phyloP scores from a whole-genome alignment of 176 grass and related monocot genomes.

The Triticum turgidum region DNA sequence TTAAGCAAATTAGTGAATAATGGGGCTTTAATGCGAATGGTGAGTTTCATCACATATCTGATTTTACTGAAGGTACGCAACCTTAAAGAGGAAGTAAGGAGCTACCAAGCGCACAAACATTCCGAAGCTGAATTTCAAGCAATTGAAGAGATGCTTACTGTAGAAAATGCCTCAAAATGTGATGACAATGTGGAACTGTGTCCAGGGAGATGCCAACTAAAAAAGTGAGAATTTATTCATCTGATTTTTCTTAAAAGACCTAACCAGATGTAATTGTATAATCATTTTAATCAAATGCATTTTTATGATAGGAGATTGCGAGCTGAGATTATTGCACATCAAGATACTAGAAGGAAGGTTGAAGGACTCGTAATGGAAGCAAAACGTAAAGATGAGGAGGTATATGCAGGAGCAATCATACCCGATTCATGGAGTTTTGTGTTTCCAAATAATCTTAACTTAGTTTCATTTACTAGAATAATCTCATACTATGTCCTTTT shows the following conservation, averaged over 20 bases:
- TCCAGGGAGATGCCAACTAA: constrained; percentile 19
- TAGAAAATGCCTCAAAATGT: constrained; percentile 48
- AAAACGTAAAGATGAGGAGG: constrained; percentile 76
- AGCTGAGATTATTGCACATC: constrained; percentile 51
- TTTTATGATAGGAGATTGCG: constrained; percentile 33
- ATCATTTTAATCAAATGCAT: constrained; percentile 8
- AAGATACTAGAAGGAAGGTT: constrained; percentile 57
- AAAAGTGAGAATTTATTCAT: constrained; percentile 41
- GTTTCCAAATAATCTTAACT: constrained; percentile 22
- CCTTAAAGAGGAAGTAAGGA: constrained; percentile 85
- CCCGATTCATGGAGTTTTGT: constrained; percentile 13
- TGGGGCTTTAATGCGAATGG: constrained; percentile 2
- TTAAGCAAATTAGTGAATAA: background rate
- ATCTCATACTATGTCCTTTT: constrained; percentile 25
- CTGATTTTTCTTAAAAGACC: background rate
- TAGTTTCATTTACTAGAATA: constrained; percentile 22
- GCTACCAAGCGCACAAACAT: constrained; percentile 54
- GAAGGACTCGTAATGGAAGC: constrained; percentile 54
- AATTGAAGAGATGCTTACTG: constrained; percentile 33
- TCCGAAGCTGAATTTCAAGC: constrained; percentile 46
- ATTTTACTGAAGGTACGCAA: constrained; percentile 50
- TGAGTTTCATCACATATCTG: background rate
- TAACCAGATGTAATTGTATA: background rate
- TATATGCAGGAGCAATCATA: constrained; percentile 14
- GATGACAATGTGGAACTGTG: constrained; percentile 29